Evolutionary conservation across 768 basidiomycete species (phyloP).

Genomic region (Agrocybe pediades): DNA sequence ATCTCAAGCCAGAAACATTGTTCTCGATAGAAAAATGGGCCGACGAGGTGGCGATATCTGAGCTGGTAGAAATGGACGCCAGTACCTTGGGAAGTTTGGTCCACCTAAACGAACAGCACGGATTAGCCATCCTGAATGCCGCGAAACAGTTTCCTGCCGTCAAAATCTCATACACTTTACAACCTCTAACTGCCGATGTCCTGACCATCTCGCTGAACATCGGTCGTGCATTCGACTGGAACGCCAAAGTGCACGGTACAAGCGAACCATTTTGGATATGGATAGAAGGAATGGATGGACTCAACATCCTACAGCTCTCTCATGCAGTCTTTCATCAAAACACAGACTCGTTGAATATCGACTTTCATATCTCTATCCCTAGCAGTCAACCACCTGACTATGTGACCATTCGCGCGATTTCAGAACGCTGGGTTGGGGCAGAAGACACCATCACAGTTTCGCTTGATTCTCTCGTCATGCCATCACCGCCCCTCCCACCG

Average conservation of each 20-base stretch:
- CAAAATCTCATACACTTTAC: conserved; percentile 64
- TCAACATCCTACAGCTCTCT: conserved; percentile 79
- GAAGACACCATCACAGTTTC: conserved; percentile 71
- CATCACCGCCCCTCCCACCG: conserved; percentile 53
- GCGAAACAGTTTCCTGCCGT: conserved; percentile 85
- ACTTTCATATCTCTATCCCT: conserved; percentile 82
- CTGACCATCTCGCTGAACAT: conserved; percentile 74
- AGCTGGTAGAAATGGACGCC: conserved; percentile 69
- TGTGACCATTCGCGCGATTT: conserved; percentile 77
- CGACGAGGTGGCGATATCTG: conserved; percentile 74
- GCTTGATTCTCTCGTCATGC: conserved; percentile 78
- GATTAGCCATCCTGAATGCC: conserved; percentile 72
- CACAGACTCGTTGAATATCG: conserved; percentile 58
- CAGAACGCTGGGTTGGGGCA: conserved; percentile 92
- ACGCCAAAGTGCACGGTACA: conserved; percentile 66
- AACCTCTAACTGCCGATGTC: conserved; percentile 83
- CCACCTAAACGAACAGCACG: conserved; percentile 86
- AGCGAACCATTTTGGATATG: conserved; percentile 94
- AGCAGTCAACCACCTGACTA: conserved; percentile 57
- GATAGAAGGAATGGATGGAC: conserved; percentile 86
- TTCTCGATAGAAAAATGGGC: conserved; percentile 80
- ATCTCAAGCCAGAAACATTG: conserved; percentile 75
- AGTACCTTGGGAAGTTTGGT: conserved; percentile 76
- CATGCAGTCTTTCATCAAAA: conserved; percentile 72
- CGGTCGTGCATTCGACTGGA: conserved; percentile 79